Conservation (phyloP, 2,329 filamentous ascomycete species). For the Chrysosporium queenslandicum region DNA sequence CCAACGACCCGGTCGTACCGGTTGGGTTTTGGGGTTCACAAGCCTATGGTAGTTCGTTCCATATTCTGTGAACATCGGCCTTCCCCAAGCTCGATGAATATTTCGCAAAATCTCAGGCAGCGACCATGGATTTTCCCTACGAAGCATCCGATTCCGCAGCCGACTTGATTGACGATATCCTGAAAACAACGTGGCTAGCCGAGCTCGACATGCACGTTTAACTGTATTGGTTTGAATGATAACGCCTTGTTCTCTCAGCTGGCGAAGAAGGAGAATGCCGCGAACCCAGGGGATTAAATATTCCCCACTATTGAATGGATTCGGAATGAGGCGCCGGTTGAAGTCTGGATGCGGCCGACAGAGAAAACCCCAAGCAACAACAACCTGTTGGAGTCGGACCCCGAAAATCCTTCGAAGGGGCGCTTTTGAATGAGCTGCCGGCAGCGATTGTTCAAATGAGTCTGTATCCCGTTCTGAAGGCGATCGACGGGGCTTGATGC, state of each 20-base stretch:
- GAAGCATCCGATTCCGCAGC: slow-evolving; percentile 29
- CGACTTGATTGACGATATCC: slow-evolving; percentile 24
- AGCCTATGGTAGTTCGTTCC: slow-evolving; percentile 18
- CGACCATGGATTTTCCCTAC: slow-evolving; percentile 29
- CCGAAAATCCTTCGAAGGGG: slow-evolving; percentile 37
- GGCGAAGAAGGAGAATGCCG: slow-evolving; percentile 32
- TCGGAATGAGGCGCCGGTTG: slow-evolving; percentile 16
- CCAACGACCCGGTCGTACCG: not conserved
- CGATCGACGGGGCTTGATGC: not conserved
- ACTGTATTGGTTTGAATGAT: slow-evolving; percentile 25
- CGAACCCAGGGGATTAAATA: slow-evolving; percentile 32
- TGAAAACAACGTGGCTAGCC: slow-evolving; percentile 32
- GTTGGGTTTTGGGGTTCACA: slow-evolving; percentile 14
- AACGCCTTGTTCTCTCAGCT: slow-evolving; percentile 31
- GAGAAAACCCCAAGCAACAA: slow-evolving; percentile 44
- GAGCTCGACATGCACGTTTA: slow-evolving; percentile 27
- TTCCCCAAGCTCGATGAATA: slow-evolving; percentile 30
- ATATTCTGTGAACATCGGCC: slow-evolving; percentile 23
- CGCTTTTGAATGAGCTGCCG: slow-evolving; percentile 12
- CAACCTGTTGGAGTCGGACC: slow-evolving; percentile 35
- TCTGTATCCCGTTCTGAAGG: not conserved
- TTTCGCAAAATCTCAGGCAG: slow-evolving; percentile 25
- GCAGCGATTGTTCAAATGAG: slow-evolving; percentile 3
- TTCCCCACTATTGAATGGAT: slow-evolving; percentile 17
- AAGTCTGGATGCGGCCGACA: slow-evolving; percentile 21